Base-by-base conservation (phyloP, 768 basidiomycete genomes). In the Suillus hirtellus region DNA sequence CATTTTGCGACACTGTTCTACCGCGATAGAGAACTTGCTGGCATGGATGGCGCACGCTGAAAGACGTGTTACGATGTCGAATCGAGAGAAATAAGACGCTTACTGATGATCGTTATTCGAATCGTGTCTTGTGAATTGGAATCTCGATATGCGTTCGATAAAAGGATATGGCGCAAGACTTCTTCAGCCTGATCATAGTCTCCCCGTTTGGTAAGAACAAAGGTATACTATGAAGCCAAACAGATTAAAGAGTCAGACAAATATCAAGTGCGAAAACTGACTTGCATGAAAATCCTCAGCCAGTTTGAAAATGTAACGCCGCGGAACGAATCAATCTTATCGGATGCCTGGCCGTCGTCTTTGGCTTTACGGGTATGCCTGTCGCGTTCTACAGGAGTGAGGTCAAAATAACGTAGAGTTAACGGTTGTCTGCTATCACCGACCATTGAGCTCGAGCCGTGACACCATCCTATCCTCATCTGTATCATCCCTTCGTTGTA, bases 231-330 rank as follows among this genome's bases (percentile, higher is more conserved):
- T 27, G 15, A 65, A 50, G 21, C 19, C 47, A 52, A 11, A 15
- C 9, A 21, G n/a, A 58, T 12, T 19, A 19, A 40, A 27, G 24
- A 12, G 21, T 3, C 58, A 12, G 44, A 72, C 8, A 68, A 65
- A 53, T 46, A 63, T 19, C 17, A 35, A 14, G n/a, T 7, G 12
- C 5, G 5, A 37, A 31, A 19, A 8, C 60, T 61, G 59, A 94
- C 96, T 81, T 95, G 91, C 80, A 97, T 86, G 71, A 95, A 88
- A 46, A 98, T 70, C 17, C 81, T 80, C 55, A 96, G 72, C 96
- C 96, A 99, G 60, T 90, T 87, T 61, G 90, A 89, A 68, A 94
- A 93, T 4, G 81, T 81, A 42, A 96, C 80, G 0, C 92, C 92
- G 12, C 96, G 88, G 74, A 96, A 98, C 0, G 85, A 79, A 58